Evolutionary conservation across 2,329 filamentous ascomycete species (phyloP).

Genomic region (Aspergillus hortae): DNA sequence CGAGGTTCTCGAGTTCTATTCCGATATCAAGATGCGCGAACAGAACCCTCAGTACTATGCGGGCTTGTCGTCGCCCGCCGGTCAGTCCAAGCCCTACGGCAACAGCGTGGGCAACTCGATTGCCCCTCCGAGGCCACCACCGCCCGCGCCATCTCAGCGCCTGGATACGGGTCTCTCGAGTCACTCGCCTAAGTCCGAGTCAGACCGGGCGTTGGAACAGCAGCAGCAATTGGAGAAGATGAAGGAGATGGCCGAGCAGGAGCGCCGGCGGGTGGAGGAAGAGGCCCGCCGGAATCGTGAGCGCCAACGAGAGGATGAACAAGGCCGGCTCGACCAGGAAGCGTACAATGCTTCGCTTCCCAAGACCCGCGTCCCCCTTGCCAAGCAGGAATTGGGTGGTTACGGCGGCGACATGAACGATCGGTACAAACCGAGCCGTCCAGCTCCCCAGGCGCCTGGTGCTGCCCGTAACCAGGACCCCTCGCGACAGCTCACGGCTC

Average conservation of each 20-base stretch:
- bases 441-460: conserved; percentile 73
- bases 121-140: conserved; percentile 66
- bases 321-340: conserved; percentile 71
- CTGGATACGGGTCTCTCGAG: conserved; percentile 42
- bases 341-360: conserved; percentile 88
- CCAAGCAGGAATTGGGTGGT: conserved; percentile 85
- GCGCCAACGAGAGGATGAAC: conserved; percentile 49
- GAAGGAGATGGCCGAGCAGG: conserved; percentile 57
- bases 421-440: conserved; percentile 80
- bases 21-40: conserved; percentile 63
- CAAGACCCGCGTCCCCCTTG: conserved; percentile 72
- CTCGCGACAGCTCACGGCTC: conserved; percentile 60
- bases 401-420: conserved; percentile 53
- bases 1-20: conserved; percentile 67
- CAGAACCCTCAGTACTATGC: conserved; percentile 60
- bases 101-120: conserved; percentile 57
- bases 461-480: conserved; percentile 51
- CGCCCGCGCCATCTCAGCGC: conserved; percentile 47
- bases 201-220: conserved; percentile 48
- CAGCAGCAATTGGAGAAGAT: conserved; percentile 43
- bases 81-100: conserved; percentile 42
- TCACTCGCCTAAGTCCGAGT: conserved; percentile 51
- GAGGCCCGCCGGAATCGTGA: conserved; percentile 46
- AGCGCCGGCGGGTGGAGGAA: conserved; percentile 51
- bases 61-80: conserved; percentile 60